These are phyloP conservation scores for Jatropha multifida DNA, from an alignment of 441 rosid genomes.

Conservation along the genomic window DNA sequence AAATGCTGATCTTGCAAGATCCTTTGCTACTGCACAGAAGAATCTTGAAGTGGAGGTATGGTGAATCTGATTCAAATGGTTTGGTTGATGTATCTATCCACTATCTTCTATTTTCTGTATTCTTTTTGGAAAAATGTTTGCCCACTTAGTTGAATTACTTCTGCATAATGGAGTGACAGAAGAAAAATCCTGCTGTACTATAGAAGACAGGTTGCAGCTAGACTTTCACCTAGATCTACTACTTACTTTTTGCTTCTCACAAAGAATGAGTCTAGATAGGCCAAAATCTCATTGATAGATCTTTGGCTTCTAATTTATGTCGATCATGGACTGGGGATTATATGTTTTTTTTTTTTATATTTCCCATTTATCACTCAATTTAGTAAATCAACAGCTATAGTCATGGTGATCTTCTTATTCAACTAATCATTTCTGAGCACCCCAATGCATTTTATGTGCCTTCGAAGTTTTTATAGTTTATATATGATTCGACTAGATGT, in stretches of 20 bases:
- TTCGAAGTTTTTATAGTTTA: too few species aligned
- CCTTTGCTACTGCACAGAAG: constrained; percentile 78
- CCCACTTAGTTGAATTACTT: not conserved
- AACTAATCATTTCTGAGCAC: too few species aligned
- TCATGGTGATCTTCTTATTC: too few species aligned
- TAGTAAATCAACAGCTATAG: too few species aligned
- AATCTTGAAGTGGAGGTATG: constrained; percentile 87
- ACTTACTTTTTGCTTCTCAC: not conserved
- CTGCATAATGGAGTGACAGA: not conserved
- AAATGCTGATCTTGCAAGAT: constrained; percentile 88
- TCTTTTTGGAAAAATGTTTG: constrained; percentile 4
- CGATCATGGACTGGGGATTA: too few species aligned
- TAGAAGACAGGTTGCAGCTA: not conserved
- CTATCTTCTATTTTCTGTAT: constrained; percentile 9
- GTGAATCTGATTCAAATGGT: constrained; percentile 16
- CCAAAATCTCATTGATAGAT: not conserved
- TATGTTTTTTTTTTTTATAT: not conserved
- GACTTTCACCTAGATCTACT: not conserved
- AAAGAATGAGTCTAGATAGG: not conserved
- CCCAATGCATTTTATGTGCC: too few species aligned
- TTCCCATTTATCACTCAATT: not conserved
- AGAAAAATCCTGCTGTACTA: not conserved
- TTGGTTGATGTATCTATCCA: constrained; percentile 8
- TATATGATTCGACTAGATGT: too few species aligned
- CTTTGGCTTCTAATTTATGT: not conserved